A percentile compares a stretch with the other conserved stretches of the same genome.
Evolutionary conservation across 257 asterid genomes (phyloP).

Genomic region (Plantago ovata): DNA sequence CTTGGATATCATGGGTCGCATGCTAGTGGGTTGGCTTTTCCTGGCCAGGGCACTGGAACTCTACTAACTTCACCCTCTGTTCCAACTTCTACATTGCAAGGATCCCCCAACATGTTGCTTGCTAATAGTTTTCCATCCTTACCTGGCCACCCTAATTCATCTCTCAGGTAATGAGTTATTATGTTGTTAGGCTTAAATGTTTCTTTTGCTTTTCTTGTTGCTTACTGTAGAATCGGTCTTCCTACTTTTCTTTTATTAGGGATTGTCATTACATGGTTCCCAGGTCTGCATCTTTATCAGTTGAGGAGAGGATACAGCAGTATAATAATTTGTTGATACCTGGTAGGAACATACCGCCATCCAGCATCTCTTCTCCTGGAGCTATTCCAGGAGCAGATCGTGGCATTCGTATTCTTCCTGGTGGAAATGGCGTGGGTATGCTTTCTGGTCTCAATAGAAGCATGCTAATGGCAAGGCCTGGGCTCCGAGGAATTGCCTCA

Average conservation of each 20-base stretch:
- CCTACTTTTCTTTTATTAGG: constrained; percentile 33
- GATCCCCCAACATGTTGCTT: constrained; percentile 55
- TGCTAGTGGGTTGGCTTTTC: constrained; percentile 45
- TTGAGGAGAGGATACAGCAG: constrained; percentile 75
- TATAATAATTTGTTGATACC: constrained; percentile 62
- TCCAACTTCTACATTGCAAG: constrained; percentile 51
- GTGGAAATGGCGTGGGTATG: constrained; percentile 62
- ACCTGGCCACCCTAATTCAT: constrained; percentile 49
- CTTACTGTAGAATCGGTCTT: background rate
- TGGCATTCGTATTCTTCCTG: constrained; percentile 60
- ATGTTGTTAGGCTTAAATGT: constrained; percentile 8
- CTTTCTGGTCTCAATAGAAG: constrained; percentile 55
- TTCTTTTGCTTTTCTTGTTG: constrained; percentile 14
- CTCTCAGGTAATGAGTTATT: constrained; percentile 54
- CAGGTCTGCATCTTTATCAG: constrained; percentile 53
- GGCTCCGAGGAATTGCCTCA: constrained; percentile 63
- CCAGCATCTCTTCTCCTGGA: constrained; percentile 59
- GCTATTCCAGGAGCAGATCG: constrained; percentile 64
- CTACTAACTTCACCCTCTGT: constrained; percentile 50
- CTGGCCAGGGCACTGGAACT: constrained; percentile 47
- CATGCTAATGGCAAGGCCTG: constrained; percentile 70
- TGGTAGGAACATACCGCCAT: constrained; percentile 56
- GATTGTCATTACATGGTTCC: constrained; percentile 64
- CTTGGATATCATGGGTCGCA: constrained; percentile 72
- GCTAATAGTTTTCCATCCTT: constrained; percentile 58